phyloP scores from a whole-genome alignment of 2,329 filamentous ascomycete genomes.

The Verticillium tricorpus region DNA sequence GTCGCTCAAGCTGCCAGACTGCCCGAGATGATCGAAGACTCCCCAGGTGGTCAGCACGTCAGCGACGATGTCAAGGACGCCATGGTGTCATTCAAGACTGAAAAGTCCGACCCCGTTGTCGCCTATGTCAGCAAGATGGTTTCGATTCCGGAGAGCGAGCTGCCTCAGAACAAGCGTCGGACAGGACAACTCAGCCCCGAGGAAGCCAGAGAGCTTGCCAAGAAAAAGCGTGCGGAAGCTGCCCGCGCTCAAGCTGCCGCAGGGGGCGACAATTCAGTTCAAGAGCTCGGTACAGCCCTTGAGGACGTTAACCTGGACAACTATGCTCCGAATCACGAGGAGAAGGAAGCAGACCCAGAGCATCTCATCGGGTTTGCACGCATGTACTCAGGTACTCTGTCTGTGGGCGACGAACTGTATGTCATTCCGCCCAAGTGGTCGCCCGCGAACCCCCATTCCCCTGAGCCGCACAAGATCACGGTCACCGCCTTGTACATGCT shows the following conservation, averaged over 20 bases:
- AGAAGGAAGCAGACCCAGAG: slow-evolving; percentile 67
- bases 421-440: slow-evolving; percentile 92
- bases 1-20: slow-evolving; percentile 75
- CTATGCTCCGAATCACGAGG: slow-evolving; percentile 37
- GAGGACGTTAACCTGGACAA: slow-evolving; percentile 57
- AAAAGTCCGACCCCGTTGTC: slow-evolving; percentile 70
- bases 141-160: slow-evolving; percentile 85
- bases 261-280: slow-evolving; percentile 41
- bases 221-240: slow-evolving; percentile 85
- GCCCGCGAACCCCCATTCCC: slow-evolving; percentile 68
- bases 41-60: slow-evolving; percentile 71
- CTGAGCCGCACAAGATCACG: slow-evolving; percentile 75
- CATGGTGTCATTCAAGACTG: slow-evolving; percentile 74
- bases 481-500: slow-evolving; percentile 89
- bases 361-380: slow-evolving; percentile 92
- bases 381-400: slow-evolving; percentile 85
- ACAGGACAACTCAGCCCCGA: slow-evolving; percentile 74
- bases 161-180: slow-evolving; percentile 78
- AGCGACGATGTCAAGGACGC: slow-evolving; percentile 68
- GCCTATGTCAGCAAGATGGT: slow-evolving; percentile 99
- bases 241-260: slow-evolving; percentile 67
- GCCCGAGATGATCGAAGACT: slow-evolving; percentile 71
- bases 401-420: slow-evolving; percentile 85
- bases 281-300: slow-evolving; percentile 57
- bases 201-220: slow-evolving; percentile 82